Conservation (phyloP, 176 grass and related monocot genomes). For the Carex scoparia region DNA sequence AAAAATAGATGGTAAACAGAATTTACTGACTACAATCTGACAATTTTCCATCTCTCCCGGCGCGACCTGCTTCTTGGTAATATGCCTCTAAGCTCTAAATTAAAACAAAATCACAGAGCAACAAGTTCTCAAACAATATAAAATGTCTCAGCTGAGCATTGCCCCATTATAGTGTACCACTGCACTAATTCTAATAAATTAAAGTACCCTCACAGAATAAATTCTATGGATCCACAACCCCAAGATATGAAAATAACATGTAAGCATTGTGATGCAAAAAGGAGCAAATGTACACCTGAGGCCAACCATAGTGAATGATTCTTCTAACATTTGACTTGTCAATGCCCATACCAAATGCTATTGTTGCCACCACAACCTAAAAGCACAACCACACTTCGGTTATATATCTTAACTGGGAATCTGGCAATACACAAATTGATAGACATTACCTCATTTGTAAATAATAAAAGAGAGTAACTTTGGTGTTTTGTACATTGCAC, state of each 20-base stretch:
- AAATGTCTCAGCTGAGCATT: neutral
- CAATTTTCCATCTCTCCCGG: conserved; percentile 84
- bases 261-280: conserved; percentile 3
- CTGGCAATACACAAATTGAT: conserved; percentile 11
- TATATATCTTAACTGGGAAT: neutral
- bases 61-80: conserved; percentile 96
- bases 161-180: neutral
- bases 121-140: conserved; percentile 27
- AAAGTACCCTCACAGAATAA: neutral
- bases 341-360: conserved; percentile 99
- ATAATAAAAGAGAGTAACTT: neutral
- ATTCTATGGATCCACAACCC: neutral
- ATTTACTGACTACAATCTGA: conserved; percentile 80
- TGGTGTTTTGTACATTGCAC: neutral
- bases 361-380: conserved; percentile 94
- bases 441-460: neutral
- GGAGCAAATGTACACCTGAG: conserved; percentile 52
- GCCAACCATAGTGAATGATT: conserved; percentile 93
- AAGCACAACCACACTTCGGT: conserved; percentile 19
- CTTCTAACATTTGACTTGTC: conserved; percentile 93
- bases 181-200: conserved; percentile 15
- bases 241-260: conserved; percentile 19
- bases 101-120: conserved; percentile 23
- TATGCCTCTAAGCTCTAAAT: conserved; percentile 96
- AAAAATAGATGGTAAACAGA: neutral